Percentiles rank a stretch among this genome's conserved stretches.
Conservation (phyloP, 305 asterid species). For the Fraxinus albicans region DNA sequence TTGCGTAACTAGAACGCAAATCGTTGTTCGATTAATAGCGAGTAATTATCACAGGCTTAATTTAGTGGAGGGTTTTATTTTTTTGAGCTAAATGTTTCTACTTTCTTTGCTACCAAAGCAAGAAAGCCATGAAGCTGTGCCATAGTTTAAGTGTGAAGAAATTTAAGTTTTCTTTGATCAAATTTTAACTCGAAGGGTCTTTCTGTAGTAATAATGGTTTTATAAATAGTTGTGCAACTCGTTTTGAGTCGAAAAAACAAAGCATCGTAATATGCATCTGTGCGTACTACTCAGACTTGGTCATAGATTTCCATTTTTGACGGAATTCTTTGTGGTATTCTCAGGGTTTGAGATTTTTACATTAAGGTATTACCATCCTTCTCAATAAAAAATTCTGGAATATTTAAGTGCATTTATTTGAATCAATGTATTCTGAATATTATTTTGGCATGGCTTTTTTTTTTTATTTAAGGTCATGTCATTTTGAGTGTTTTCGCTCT, state of each 20-base stretch:
- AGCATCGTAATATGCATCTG: not conserved
- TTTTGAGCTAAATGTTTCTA: not conserved
- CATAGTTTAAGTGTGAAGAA: not conserved
- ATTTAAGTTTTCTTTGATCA: not conserved
- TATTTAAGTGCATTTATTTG: not conserved
- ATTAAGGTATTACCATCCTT: not conserved
- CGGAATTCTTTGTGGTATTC: not conserved
- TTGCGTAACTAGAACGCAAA: not conserved
- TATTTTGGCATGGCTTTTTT: not conserved
- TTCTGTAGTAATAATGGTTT: not conserved
- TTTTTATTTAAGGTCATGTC: not conserved
- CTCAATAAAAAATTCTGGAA: not conserved
- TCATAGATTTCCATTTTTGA: not conserved
- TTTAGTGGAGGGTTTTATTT: not conserved
- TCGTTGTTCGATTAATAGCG: not conserved
- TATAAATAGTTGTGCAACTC: not conserved
- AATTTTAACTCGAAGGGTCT: not conserved
- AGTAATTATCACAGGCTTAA: not conserved
- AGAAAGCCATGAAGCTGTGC: not conserved
- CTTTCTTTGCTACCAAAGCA: not conserved
- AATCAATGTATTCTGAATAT: not conserved
- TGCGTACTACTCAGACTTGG: not conserved
- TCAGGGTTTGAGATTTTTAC: not conserved
- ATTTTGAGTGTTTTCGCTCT: not conserved
- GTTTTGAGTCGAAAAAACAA: not conserved